Conservation (phyloP, 805 yeast species). For the Deakozyma indianensis region DNA sequence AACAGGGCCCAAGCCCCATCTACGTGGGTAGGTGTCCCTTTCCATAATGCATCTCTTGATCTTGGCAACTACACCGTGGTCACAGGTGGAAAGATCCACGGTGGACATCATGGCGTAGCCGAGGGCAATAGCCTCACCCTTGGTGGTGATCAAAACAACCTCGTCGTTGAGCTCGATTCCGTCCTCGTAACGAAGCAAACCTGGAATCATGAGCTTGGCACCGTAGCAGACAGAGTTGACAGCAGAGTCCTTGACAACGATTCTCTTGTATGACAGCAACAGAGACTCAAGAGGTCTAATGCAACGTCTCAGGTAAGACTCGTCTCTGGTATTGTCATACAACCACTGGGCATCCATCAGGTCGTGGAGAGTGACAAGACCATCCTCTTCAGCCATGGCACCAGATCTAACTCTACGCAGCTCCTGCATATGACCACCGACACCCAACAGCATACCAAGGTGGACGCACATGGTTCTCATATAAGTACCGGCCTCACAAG, state of each 20-base stretch:
- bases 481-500: constrained; percentile 99
- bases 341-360: constrained; percentile 97
- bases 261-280: constrained; percentile 88
- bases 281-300: constrained; percentile 91
- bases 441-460: constrained; percentile 94
- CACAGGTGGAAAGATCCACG: constrained; percentile 90
- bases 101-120: constrained; percentile 99
- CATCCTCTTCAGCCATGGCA: constrained; percentile 80
- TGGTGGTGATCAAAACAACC: constrained; percentile 94
- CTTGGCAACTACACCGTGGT: constrained; percentile 97
- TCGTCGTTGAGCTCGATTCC: constrained; percentile 96
- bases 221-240: constrained; percentile 98
- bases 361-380: constrained; percentile 91
- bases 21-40: constrained; percentile 96
- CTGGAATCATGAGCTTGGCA: constrained; percentile 98
- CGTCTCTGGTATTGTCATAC: constrained; percentile 94
- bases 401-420: constrained; percentile 98
- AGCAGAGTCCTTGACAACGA: constrained; percentile 89
- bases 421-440: constrained; percentile 99
- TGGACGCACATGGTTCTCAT: constrained; percentile 99
- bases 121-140: constrained; percentile 98
- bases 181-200: constrained; percentile 91
- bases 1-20: constrained; percentile 99
- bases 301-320: constrained; percentile 83
- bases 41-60: constrained; percentile 99